phyloP scores from a whole-genome alignment of 2,329 filamentous ascomycete species.

The Kalmusia sp. region DNA sequence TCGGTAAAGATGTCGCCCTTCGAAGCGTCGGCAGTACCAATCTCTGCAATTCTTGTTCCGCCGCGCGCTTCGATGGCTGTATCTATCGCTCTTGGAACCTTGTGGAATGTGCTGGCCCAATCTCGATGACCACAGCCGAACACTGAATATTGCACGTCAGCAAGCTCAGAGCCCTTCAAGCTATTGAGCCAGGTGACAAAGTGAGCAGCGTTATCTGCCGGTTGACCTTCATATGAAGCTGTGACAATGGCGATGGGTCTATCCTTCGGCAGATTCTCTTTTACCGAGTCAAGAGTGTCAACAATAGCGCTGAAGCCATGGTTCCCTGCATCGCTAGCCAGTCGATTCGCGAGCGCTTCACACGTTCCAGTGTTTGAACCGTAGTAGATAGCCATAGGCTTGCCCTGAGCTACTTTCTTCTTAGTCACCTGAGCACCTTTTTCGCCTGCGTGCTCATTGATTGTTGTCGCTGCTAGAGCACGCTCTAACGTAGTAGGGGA shows the following conservation, averaged over 20 bases:
- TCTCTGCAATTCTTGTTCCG: constrained; percentile 37
- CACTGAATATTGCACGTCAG: constrained; percentile 47
- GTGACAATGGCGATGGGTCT: constrained; percentile 49
- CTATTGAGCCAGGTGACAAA: constrained; percentile 50
- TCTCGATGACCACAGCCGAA: constrained; percentile 53
- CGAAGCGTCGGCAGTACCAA: constrained; percentile 46
- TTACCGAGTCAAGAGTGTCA: constrained; percentile 42
- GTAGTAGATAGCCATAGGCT: constrained; percentile 46
- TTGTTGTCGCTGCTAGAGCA: neutral
- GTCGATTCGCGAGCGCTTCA: constrained; percentile 48
- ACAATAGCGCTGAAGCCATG: constrained; percentile 48
- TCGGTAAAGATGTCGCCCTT: constrained; percentile 50
- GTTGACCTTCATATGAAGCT: constrained; percentile 52
- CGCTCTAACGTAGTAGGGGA: constrained; percentile 6
- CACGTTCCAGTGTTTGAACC: constrained; percentile 53
- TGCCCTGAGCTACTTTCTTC: constrained; percentile 26
- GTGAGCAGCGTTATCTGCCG: constrained; percentile 52
- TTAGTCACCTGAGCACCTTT: constrained; percentile 3
- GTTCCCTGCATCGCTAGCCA: constrained; percentile 43
- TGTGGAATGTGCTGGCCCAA: constrained; percentile 51
- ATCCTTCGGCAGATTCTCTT: constrained; percentile 43
- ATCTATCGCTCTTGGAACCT: constrained; percentile 49
- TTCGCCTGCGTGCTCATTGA: constrained; percentile 1
- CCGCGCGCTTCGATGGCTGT: constrained; percentile 36
- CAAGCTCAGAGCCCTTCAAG: constrained; percentile 34